Conservation (phyloP, 2,329 filamentous ascomycete species). For the Septoria petroselini region DNA sequence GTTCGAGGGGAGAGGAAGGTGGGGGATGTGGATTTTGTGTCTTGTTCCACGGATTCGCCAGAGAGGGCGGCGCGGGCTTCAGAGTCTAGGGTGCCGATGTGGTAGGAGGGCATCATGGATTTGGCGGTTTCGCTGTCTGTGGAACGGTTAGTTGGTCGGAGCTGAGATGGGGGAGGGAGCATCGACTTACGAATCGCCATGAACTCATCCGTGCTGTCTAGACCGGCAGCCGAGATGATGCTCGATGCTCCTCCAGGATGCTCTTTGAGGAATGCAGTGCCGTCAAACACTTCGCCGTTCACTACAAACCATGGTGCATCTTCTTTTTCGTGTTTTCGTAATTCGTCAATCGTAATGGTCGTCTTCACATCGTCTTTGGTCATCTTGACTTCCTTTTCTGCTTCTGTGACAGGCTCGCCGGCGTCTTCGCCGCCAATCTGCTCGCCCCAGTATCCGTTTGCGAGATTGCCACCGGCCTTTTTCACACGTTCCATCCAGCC, state of each 20-base stretch:
- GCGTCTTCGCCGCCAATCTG: constrained; percentile 54
- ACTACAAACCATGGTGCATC: constrained; percentile 81
- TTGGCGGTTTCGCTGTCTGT: constrained; percentile 88
- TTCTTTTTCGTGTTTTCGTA: constrained; percentile 64
- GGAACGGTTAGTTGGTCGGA: background rate
- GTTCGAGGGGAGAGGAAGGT: constrained; percentile 68
- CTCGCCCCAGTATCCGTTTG: constrained; percentile 84
- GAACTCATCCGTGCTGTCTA: constrained; percentile 84
- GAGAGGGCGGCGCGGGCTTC: constrained; percentile 54
- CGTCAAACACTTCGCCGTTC: constrained; percentile 84
- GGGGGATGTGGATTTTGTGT: constrained; percentile 47
- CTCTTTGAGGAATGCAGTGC: constrained; percentile 71
- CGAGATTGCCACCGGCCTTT: constrained; percentile 72
- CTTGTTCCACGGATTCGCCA: constrained; percentile 44
- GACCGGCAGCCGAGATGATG: constrained; percentile 76
- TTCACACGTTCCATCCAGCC: constrained; percentile 96
- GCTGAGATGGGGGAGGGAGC: background rate
- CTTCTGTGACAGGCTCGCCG: constrained; percentile 46
- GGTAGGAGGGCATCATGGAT: constrained; percentile 80
- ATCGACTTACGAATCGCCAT: constrained; percentile 75
- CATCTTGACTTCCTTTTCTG: constrained; percentile 69
- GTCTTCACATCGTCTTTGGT: constrained; percentile 64
- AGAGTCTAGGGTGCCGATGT: constrained; percentile 73
- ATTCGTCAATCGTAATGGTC: constrained; percentile 66
- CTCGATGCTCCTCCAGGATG: constrained; percentile 86